Evolutionary conservation across 2,329 filamentous ascomycete species (phyloP).

Genomic region (Eutypa lata): DNA sequence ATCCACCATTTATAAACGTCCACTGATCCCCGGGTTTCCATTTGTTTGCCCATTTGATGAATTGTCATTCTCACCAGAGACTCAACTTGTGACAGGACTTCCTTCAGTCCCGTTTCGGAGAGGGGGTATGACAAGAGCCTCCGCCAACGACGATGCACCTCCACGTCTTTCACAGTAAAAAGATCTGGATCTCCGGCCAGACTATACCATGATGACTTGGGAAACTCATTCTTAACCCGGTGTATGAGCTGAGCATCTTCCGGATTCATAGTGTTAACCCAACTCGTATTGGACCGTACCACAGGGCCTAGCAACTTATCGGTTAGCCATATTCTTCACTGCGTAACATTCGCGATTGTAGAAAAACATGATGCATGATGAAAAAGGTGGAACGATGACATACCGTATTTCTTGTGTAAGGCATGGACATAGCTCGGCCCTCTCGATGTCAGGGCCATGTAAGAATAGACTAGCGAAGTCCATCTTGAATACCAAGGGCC

Average conservation of each 20-base stretch:
- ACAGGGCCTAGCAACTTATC: constrained; percentile 16
- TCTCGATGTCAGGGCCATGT: constrained; percentile 7
- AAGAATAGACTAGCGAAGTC: constrained; percentile 14
- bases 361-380: neutral
- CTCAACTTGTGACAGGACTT: constrained; percentile 31
- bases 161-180: constrained; percentile 38
- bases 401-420: constrained; percentile 23
- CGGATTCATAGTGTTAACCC: constrained; percentile 23
- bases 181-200: constrained; percentile 23
- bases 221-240: constrained; percentile 24
- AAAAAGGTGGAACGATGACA: neutral
- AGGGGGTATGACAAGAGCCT: constrained; percentile 39
- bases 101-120: constrained; percentile 33
- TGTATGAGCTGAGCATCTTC: constrained; percentile 23
- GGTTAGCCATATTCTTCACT: neutral
- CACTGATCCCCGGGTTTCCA: constrained; percentile 28
- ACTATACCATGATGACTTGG: constrained; percentile 25
- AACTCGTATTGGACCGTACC: constrained; percentile 21
- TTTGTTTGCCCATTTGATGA: constrained; percentile 42
- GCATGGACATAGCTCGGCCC: constrained; percentile 19
- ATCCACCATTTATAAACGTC: constrained; percentile 54
- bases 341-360: neutral
- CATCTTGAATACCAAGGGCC: constrained; percentile 25
- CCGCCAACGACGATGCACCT: constrained; percentile 37
- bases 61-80: constrained; percentile 37